Evolutionary conservation across 2,329 filamentous ascomycete species (phyloP).

Genomic region (Verticillium albo-atrum): DNA sequence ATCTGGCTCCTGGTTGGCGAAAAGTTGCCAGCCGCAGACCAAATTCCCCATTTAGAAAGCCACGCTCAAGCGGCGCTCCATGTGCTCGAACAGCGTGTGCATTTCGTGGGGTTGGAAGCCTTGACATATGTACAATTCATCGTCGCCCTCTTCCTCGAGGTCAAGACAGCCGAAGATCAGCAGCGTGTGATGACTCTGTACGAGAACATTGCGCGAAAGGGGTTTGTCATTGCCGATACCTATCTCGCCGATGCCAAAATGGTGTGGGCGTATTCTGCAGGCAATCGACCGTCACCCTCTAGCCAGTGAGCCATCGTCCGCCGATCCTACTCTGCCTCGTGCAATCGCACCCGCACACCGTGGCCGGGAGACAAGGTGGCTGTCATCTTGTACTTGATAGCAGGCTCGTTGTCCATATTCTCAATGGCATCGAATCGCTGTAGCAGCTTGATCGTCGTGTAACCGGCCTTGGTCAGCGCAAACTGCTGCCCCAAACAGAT

Average conservation of each 20-base stretch:
- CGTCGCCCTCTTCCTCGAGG: neutral
- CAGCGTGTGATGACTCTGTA: neutral
- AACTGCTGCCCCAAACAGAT: slow-evolving; percentile 30
- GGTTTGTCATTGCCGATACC: neutral
- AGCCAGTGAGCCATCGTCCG: neutral
- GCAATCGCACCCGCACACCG: neutral
- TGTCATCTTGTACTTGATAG: neutral
- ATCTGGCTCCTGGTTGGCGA: neutral
- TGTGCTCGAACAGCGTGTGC: neutral
- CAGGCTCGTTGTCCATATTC: neutral
- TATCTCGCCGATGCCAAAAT: neutral
- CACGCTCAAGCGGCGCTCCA: neutral
- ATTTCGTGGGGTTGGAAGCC: neutral
- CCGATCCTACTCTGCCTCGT: neutral
- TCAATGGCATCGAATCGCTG: slow-evolving; percentile 16
- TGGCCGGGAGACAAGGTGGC: neutral
- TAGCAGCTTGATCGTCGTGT: slow-evolving; percentile 16
- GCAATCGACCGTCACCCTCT: neutral
- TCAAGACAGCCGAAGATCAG: neutral
- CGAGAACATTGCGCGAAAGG: neutral
- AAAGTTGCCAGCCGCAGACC: neutral
- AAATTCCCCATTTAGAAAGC: neutral
- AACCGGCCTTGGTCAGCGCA: slow-evolving; percentile 19
- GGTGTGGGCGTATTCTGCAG: neutral
- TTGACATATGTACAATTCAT: neutral